phyloP scores from a whole-genome alignment of 2,329 filamentous ascomycete genomes.

The Amesomyces nigricolor region DNA sequence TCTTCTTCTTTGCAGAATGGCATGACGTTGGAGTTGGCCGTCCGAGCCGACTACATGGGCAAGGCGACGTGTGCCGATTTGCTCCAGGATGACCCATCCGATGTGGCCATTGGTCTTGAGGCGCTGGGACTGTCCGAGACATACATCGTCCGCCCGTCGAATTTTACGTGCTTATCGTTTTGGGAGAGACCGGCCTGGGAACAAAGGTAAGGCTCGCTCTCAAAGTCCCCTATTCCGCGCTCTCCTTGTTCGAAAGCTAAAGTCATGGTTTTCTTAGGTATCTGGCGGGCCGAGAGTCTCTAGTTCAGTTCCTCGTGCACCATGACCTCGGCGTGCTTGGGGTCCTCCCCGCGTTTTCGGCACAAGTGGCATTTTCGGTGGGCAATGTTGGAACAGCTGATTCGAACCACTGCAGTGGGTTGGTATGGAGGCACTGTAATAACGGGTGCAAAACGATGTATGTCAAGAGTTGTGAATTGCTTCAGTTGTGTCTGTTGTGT shows the following conservation, averaged over 20 bases:
- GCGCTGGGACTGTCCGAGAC: not conserved
- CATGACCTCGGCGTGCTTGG: not conserved
- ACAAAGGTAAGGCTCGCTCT: not conserved
- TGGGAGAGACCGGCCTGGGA: not conserved
- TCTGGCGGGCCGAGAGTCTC: not conserved
- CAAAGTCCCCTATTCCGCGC: too few relatives aligned
- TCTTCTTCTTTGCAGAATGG: not conserved
- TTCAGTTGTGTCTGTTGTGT: too few relatives aligned
- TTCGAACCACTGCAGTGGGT: too few relatives aligned
- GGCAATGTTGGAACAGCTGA: too few relatives aligned
- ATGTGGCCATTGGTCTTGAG: not conserved
- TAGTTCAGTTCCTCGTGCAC: not conserved
- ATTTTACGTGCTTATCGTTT: constrained; percentile 1
- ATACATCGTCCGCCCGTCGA: not conserved
- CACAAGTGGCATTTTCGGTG: not conserved
- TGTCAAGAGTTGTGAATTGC: too few relatives aligned
- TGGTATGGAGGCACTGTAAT: too few relatives aligned
- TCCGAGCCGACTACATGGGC: not conserved
- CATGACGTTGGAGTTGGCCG: not conserved
- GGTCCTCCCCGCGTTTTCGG: not conserved
- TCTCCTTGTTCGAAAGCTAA: not conserved
- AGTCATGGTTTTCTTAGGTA: not conserved
- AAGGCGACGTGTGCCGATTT: not conserved
- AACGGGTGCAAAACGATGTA: too few relatives aligned
- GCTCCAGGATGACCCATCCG: not conserved